Conservation (phyloP, 2,329 filamentous ascomycete genomes). For the Aspergillus sp. region DNA sequence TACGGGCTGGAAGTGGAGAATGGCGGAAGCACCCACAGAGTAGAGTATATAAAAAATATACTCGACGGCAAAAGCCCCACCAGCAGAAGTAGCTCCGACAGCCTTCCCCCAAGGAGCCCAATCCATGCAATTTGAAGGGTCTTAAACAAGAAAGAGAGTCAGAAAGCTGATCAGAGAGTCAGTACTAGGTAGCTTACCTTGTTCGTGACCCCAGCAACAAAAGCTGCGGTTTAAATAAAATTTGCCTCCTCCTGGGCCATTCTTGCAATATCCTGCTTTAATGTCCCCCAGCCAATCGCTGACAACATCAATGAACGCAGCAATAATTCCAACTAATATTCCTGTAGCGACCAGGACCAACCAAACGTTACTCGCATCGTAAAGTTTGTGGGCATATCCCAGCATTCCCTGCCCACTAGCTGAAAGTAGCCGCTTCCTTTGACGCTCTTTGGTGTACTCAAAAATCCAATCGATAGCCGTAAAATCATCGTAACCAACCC, state of each 20-base stretch:
- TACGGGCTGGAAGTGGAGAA: neutral
- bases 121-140: conserved; percentile 75
- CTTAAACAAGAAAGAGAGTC: conserved; percentile 33
- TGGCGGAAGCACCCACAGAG: conserved; percentile 59
- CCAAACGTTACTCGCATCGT: conserved; percentile 91
- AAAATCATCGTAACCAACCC: conserved; percentile 92
- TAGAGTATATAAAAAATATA: conserved; percentile 85
- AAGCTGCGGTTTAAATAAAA: conserved; percentile 92
- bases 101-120: conserved; percentile 85
- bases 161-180: conserved; percentile 7
- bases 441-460: conserved; percentile 94
- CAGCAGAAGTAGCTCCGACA: conserved; percentile 63
- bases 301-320: conserved; percentile 83
- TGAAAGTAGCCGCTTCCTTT: conserved; percentile 75
- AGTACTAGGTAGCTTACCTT: conserved; percentile 35
- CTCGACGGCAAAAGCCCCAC: conserved; percentile 77
- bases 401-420: conserved; percentile 68
- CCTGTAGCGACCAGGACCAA: conserved; percentile 82
- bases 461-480: conserved; percentile 99
- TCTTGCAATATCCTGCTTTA: conserved; percentile 84
- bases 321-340: conserved; percentile 76
- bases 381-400: conserved; percentile 69
- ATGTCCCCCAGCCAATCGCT: conserved; percentile 93
- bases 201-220: conserved; percentile 87
- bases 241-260: conserved; percentile 71